Conservation (phyloP, 2,329 filamentous ascomycete genomes). For the Xylogone sp. region DNA sequence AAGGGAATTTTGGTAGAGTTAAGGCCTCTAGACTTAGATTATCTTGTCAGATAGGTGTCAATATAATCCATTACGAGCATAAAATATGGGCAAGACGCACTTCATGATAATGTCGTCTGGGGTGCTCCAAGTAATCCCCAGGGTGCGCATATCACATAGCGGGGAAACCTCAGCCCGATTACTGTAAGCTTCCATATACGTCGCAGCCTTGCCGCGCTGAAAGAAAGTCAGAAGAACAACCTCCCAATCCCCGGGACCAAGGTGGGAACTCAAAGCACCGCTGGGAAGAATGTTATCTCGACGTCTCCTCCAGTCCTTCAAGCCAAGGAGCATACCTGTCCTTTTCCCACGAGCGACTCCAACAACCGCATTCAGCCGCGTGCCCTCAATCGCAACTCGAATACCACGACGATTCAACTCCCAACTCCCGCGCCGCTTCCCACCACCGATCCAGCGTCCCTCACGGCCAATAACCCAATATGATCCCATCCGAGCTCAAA, state of each 20-base stretch:
- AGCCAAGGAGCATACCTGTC: background rate
- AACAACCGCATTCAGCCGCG: background rate
- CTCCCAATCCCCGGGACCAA: background rate
- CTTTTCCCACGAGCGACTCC: background rate
- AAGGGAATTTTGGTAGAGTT: too few relatives aligned
- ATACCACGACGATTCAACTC: background rate
- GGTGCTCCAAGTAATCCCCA: too few relatives aligned
- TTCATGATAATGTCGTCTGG: too few relatives aligned
- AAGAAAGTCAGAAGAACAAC: background rate
- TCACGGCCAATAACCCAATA: background rate
- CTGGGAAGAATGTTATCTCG: background rate
- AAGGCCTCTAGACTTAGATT: too few relatives aligned
- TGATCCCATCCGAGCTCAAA: conserved; percentile 1
- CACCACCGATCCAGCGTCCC: background rate
- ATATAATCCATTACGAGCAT: too few relatives aligned
- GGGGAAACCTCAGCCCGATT: background rate
- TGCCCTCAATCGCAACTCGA: background rate
- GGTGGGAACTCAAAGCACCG: background rate
- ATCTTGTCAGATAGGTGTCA: too few relatives aligned
- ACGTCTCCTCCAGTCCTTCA: background rate
- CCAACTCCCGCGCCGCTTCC: background rate
- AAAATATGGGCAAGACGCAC: too few relatives aligned
- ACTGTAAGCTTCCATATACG: background rate
- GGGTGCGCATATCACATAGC: background rate
- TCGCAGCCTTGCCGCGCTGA: background rate